Evolutionary conservation across 306 rosid genomes (phyloP), one percentile per base, ranked within the genome.

Genomic region (Cucurbita moschata): DNA sequence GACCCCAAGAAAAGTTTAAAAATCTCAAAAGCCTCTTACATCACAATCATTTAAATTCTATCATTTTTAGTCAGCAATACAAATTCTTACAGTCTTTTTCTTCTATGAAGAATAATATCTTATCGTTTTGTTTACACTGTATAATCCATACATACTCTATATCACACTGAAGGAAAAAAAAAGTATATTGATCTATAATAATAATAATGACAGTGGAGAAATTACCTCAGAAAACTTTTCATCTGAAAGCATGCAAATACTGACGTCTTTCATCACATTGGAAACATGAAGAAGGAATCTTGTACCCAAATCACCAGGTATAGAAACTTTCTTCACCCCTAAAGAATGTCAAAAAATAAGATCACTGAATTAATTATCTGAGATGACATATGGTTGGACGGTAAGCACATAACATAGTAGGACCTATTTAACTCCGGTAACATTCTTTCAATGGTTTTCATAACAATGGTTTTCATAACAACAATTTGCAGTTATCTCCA

Each of bases 171-270:
- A 30, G n/a, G 53, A n/a, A 47, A 2, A 14, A 50, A 50, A 5
- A 14, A 50, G 18, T 50, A 14, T 50, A 50, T 50, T 14, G 54
- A 50, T 50, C 54, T 49, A 49, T 13, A 49, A 47, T 50, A 50
- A 50, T 50, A 14, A 50, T 50, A 50, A 50, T 50, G 15, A 50
- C 7, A 50, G 1, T 2, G 54, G 18, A 14, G 49, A 39, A 65
- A 61, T 78, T 81, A 87, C 94, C 91, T 79, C 82, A 23, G 92
- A 75, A 85, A 92, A 90, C 75, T 88, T 81, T 62, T 88, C 96
- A 74, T 92, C 96, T 0, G 96, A 88, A 76, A 92, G 96, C 89
- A 79, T 76, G 73, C 58, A 69, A 68, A 88, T 66, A 56, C 44
- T 74, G 75, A 86, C 63, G 74, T 92, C 91, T 77, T 85, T 88